A percentile compares a stretch with the other conserved stretches of the same genome.
Conservation (phyloP, 78 protist species). For the Acrasis kona region DNA sequence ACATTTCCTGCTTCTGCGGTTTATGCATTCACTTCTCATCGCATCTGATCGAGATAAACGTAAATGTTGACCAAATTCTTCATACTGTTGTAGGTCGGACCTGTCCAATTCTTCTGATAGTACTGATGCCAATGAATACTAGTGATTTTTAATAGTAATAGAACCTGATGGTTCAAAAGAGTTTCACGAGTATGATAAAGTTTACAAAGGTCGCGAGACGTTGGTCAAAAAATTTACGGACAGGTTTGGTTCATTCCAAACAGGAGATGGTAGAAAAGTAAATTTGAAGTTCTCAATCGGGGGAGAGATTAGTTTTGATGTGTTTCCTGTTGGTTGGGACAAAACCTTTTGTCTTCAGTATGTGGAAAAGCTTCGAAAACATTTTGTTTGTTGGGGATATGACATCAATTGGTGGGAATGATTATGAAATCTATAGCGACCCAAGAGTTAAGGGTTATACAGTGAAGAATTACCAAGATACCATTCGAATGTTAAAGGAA, state of each 20-base stretch:
- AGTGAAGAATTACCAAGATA: constrained; percentile 87
- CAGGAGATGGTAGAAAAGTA: constrained; percentile 27
- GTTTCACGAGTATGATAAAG: constrained; percentile 76
- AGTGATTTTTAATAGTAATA: too few relatives aligned
- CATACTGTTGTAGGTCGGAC: too few relatives aligned
- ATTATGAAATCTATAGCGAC: constrained; percentile 87
- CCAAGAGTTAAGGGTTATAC: constrained; percentile 70
- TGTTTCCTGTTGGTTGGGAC: constrained; percentile 97
- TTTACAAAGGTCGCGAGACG: constrained; percentile 60
- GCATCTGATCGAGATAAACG: too few relatives aligned
- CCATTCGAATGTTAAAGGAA: constrained; percentile 44
- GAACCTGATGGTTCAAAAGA: too few relatives aligned
- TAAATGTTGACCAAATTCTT: too few relatives aligned
- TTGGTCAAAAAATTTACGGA: constrained; percentile 57
- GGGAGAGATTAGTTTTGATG: constrained; percentile 96
- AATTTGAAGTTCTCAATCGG: constrained; percentile 87
- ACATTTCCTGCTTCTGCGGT: too few relatives aligned
- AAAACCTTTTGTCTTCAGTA: constrained; percentile 91
- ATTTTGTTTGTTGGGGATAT: constrained; percentile 99
- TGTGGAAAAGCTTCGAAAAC: constrained; percentile 47
- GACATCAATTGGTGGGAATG: constrained; percentile 97
- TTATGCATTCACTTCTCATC: too few relatives aligned
- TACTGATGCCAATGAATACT: too few relatives aligned
- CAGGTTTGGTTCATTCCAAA: constrained; percentile 45
- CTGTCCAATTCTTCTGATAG: too few relatives aligned